Evolutionary conservation across 2,329 filamentous ascomycete species (phyloP).

Genomic region (Curvularia spicifera): DNA sequence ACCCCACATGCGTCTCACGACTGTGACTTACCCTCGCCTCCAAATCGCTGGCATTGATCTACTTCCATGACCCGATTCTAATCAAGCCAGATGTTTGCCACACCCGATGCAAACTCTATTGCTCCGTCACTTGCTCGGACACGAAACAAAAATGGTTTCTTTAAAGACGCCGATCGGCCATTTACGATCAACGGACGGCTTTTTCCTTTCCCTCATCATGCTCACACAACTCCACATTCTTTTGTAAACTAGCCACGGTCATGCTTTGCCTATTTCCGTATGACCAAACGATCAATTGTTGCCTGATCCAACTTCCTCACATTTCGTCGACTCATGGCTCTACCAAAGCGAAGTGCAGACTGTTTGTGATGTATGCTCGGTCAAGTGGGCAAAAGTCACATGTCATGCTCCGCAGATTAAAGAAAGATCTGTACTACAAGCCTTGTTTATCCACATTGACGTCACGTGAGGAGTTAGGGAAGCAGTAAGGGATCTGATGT

Average conservation of each 20-base stretch:
- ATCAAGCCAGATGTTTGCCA: neutral
- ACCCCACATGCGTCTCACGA: neutral
- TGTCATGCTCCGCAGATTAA: neutral
- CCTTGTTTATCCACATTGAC: neutral
- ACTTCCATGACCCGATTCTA: neutral
- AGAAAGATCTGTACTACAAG: neutral
- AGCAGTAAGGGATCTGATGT: neutral
- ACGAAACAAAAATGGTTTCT: neutral
- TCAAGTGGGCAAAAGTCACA: neutral
- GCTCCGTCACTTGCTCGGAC: neutral
- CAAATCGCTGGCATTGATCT: neutral
- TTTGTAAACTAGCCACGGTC: neutral
- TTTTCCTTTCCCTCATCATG: neutral
- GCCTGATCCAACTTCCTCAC: neutral
- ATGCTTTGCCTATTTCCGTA: neutral
- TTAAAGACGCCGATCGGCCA: neutral
- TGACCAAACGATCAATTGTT: neutral
- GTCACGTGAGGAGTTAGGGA: neutral
- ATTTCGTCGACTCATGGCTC: neutral
- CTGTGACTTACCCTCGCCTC: neutral
- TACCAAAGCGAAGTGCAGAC: neutral
- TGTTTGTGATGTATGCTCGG: neutral
- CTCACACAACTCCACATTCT: neutral
- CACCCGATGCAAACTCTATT: neutral
- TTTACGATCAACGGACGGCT: neutral